Percentiles rank a stretch among this genome's conserved stretches.
Evolutionary conservation across 1,139 yeast species (phyloP).

Genomic region (Blastobotrys apis): DNA sequence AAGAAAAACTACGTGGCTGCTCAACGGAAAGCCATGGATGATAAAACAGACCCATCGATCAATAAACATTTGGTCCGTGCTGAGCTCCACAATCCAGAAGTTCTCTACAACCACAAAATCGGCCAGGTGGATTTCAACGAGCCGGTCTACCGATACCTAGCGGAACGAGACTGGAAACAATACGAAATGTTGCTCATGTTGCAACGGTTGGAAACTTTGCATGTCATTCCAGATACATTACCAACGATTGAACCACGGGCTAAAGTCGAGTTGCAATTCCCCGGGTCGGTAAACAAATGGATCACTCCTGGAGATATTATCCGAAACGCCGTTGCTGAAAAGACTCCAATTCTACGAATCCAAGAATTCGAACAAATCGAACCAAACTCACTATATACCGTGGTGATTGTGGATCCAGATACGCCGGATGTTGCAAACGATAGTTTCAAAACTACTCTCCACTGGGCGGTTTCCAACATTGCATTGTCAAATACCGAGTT

Average conservation of each 20-base stretch:
- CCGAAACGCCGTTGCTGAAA: slow-evolving; percentile 66
- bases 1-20: slow-evolving; percentile 32
- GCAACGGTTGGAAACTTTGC: slow-evolving; percentile 86
- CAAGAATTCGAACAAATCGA: slow-evolving; percentile 62
- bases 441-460: slow-evolving; percentile 65
- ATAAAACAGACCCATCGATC: slow-evolving; percentile 10
- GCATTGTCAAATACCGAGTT: slow-evolving; percentile 57
- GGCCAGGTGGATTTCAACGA: slow-evolving; percentile 56
- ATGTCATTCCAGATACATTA: slow-evolving; percentile 87
- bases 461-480: slow-evolving; percentile 75
- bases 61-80: slow-evolving; percentile 45
- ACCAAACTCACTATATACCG: slow-evolving; percentile 55
- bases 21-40: slow-evolving; percentile 28
- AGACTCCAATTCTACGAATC: slow-evolving; percentile 70
- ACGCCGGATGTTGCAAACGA: slow-evolving; percentile 72
- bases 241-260: slow-evolving; percentile 85
- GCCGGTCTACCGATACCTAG: slow-evolving; percentile 73
- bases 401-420: slow-evolving; percentile 86
- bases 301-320: slow-evolving; percentile 73
- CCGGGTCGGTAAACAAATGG: slow-evolving; percentile 63
- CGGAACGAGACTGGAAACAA: slow-evolving; percentile 67
- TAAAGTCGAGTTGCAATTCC: slow-evolving; percentile 69
- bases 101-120: slow-evolving; percentile 56
- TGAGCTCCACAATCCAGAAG: slow-evolving; percentile 77
- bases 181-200: slow-evolving; percentile 65